Evolutionary conservation across 768 basidiomycete species (phyloP), one percentile per base, ranked within the genome.

Genomic region (Pulveroboletus sp.): DNA sequence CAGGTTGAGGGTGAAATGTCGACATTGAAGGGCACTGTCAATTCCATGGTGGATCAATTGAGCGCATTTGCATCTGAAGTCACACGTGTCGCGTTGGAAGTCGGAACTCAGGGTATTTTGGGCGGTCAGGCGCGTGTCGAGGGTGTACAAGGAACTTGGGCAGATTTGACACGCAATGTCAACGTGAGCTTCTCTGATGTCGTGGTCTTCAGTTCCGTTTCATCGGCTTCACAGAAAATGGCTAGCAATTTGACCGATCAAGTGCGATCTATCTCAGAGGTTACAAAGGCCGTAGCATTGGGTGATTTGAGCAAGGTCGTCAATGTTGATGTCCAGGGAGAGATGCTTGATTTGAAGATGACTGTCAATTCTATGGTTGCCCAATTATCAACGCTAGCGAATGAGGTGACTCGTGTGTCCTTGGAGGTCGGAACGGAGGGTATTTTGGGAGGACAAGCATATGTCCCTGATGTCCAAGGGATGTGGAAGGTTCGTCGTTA

Each of bases 111-210:
- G 59, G 92, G 89, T 62, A 90, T 90, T 38, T 73, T 94, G 56
- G 92, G 94, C 51, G 92, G 92, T 45, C 91, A 94, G 62, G 94
- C 94, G 10, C 81, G 78, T 29, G 94, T 95, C 31, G 85, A 89
- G 53, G 90, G 90, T 61, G 92, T 94, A 1, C 88, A 93, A 65
- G 94, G 94, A 16, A 93, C 92, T 8, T 97, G 94, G 94, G 84
- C 85, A 17, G 87, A 90, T 62, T 74, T 97, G 66, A 94, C 92
- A 1, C 73, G 85, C 48, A 90, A 90, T 50, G 93, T 97, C 61
- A 97, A 97, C 66, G 88, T 90, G 62, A 44, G 51, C 23, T n/a
- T 43, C 44, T 38, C 51, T 19, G 40, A 5, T 6, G 35, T 14
- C 31, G n/a, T 23, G 40, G 3, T 27, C 20, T 2, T 9, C 21